Evolutionary conservation across 257 asterid species (phyloP), one percentile per base, ranked within the genome.

Genomic region (Verbascum thapsus): DNA sequence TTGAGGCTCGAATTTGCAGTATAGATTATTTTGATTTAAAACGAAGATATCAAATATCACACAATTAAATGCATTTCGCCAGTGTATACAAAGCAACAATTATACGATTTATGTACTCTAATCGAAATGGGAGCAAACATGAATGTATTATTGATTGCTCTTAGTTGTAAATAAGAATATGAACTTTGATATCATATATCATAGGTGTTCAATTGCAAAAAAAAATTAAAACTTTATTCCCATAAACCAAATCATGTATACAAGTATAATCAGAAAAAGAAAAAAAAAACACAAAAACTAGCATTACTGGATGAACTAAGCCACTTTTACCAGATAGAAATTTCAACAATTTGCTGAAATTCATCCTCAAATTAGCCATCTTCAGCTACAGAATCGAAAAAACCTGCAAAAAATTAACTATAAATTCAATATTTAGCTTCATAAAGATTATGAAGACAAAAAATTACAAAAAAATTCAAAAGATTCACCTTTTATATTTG

Each of bases 241-340:
- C 69, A 64, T 54, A 42, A 73, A 78, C 68, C 64, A 66, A 44
- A 69, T 53, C 59, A 68, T 47, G 54, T 67, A 42, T 76, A 81
- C 78, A 68, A 62, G 58, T 76, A 63, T 41, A 51, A 73, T 69
- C 77, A 64, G 42, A 64, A 35, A 41, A 10, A 39, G 48, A 61
- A 16, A 53, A 12, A 50, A 26, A 57, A 19, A 22, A 43, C 39
- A 42, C 54, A 44, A 64, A 66, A 59, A 64, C 49, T 64, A 65
- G 70, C 60, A 73, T 73, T 63, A 42, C 71, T 47, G 49, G 19
- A 26, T 49, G 58, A 61, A 50, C 61, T 54, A 42, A 72, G 50
- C 61, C 72, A 30, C 59, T 58, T 37, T 49, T 53, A 61, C 45
- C 64, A 56, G 57, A 47, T n/a, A n/a, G 59, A 66, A 50, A 61